phyloP scores from a whole-genome alignment of 768 basidiomycete genomes.

The Tremella yokohamensis region DNA sequence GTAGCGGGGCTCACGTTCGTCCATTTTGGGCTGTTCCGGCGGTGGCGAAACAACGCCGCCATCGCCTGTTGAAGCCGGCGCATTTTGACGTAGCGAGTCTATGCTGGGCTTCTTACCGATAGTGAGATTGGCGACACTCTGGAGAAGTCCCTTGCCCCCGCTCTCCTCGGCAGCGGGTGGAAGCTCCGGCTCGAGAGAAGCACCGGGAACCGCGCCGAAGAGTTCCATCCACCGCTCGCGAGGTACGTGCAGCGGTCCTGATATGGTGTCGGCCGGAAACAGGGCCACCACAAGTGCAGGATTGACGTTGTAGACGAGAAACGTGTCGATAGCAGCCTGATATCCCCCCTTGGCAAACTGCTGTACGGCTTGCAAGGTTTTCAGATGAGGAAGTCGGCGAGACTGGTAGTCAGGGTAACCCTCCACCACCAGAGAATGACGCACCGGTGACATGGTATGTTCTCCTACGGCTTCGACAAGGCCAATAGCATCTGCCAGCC shows the following conservation, averaged over 20 bases:
- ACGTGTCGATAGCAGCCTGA: conserved; percentile 76
- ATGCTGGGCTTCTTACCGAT: conserved; percentile 44
- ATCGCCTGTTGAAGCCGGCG: conserved; percentile 8
- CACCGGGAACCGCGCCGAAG: conserved; percentile 65
- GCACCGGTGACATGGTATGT: conserved; percentile 38
- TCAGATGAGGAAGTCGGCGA: conserved; percentile 56
- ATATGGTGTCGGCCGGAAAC: conserved; percentile 69
- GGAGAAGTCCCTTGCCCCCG: conserved; percentile 36
- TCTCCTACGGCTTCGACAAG: conserved; percentile 69
- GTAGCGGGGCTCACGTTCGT: conserved; percentile 28
- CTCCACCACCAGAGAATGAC: conserved; percentile 1
- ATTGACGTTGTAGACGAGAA: conserved; percentile 82
- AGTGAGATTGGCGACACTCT: conserved; percentile 22
- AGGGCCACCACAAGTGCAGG: conserved; percentile 90
- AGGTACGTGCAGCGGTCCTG: conserved; percentile 71
- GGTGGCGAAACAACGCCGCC: conserved; percentile 9
- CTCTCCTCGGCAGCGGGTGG: conserved; percentile 21
- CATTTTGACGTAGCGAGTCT: conserved; percentile 12
- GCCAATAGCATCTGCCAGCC: conserved; percentile 74
- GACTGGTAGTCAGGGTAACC: conserved; percentile 8
- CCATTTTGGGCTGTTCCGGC: conserved; percentile 21
- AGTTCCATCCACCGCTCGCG: conserved; percentile 71
- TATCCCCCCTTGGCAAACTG: conserved; percentile 68
- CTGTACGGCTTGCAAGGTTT: conserved; percentile 71
- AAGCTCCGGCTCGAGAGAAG: conserved; percentile 42